These are phyloP conservation scores for Solanum arcanum DNA, from an alignment of 257 asterid species.

Conservation along the genomic window DNA sequence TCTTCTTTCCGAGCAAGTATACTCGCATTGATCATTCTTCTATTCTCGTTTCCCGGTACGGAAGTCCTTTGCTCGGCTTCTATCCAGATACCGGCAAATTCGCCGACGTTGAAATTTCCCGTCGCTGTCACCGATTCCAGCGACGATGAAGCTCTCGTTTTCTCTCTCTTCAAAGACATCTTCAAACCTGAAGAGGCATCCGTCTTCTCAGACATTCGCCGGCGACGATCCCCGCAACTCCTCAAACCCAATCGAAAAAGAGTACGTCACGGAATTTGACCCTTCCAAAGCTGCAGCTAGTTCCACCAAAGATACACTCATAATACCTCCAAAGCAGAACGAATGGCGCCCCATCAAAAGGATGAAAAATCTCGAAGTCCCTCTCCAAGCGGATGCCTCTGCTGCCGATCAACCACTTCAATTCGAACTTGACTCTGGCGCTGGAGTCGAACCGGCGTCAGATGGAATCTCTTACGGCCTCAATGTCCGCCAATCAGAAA, in stretches of 20 bases:
- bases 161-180: slow-evolving; percentile 43
- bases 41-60: background rate
- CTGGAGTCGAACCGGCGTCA: slow-evolving; percentile 24
- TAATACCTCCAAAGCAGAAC: slow-evolving; percentile 56
- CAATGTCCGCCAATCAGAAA: slow-evolving; percentile 36
- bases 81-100: background rate
- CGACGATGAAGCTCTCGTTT: slow-evolving; percentile 60
- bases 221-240: background rate
- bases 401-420: slow-evolving; percentile 26
- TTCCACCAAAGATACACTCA: slow-evolving; percentile 8
- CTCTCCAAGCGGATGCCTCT: slow-evolving; percentile 24
- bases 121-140: background rate
- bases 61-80: background rate
- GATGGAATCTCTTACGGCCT: slow-evolving; percentile 48
- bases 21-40: background rate
- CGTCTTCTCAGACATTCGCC: slow-evolving; percentile 4
- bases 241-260: slow-evolving; percentile 9
- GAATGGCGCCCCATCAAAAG: slow-evolving; percentile 47
- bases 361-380: slow-evolving; percentile 49
- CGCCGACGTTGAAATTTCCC: background rate
- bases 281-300: slow-evolving; percentile 30
- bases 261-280: slow-evolving; percentile 48
- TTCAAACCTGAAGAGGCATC: slow-evolving; percentile 30
- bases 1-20: background rate
- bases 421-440: slow-evolving; percentile 46